phyloP scores from a whole-genome alignment of 2,329 filamentous ascomycete species.

The Tolypocladium tundrense region DNA sequence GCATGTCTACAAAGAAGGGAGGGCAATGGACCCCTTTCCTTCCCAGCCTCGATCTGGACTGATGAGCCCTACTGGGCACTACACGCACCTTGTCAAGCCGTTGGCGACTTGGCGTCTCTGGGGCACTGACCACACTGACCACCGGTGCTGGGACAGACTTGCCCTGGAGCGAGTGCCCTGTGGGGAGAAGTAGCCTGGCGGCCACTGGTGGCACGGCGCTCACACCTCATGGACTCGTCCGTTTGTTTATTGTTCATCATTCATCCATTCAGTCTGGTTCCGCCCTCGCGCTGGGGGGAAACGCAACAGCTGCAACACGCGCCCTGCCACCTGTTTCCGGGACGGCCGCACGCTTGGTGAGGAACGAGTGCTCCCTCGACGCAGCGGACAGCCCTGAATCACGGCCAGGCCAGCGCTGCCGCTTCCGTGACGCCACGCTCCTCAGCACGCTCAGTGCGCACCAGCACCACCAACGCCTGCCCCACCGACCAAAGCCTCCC shows the following conservation, averaged over 20 bases:
- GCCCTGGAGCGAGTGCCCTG: not conserved
- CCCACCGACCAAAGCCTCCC: not conserved
- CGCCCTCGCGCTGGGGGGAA: not conserved
- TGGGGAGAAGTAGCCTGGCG: not conserved
- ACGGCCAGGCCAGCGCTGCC: not conserved
- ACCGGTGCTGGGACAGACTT: not conserved
- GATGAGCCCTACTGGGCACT: too few relatives aligned
- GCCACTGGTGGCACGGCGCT: not conserved
- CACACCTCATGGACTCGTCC: too few relatives aligned
- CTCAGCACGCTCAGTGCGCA: not conserved
- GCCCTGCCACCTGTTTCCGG: not conserved
- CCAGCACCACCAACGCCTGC: not conserved
- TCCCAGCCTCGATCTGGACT: too few relatives aligned
- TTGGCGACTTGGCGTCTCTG: too few relatives aligned
- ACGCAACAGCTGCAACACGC: not conserved
- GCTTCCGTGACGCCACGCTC: not conserved
- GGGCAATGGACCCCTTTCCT: too few relatives aligned
- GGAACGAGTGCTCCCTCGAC: not conserved
- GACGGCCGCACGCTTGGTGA: not conserved
- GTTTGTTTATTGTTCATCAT: not conserved
- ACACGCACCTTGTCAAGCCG: too few relatives aligned
- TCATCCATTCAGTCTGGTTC: not conserved
- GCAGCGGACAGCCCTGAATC: not conserved
- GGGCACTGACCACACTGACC: not conserved
- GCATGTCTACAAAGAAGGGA: too few relatives aligned